phyloP scores from a whole-genome alignment of 371 early-diverging fungal genomes.

The Chytridiales sp. region DNA sequence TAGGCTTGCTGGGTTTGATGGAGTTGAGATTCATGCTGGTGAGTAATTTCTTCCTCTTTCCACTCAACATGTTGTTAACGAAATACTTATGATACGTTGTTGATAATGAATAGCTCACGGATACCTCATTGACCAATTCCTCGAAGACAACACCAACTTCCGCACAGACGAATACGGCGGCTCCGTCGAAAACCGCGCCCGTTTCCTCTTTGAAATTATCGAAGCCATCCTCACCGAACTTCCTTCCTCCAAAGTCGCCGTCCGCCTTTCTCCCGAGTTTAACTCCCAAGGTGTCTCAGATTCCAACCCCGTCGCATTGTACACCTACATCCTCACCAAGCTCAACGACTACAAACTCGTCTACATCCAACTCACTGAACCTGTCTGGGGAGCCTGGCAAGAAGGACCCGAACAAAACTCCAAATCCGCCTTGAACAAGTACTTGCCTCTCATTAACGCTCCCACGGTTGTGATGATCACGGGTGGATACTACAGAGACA shows the following conservation, averaged over 20 bases:
- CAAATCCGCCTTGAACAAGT: slow-evolving; percentile 26
- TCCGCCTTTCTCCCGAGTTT: slow-evolving; percentile 43
- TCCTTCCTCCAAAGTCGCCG: slow-evolving; percentile 34
- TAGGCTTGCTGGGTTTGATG: slow-evolving; percentile 57
- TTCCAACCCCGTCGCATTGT: slow-evolving; percentile 31
- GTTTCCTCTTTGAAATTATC: slow-evolving; percentile 40
- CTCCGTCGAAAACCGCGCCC: slow-evolving; percentile 42
- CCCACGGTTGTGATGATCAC: slow-evolving; percentile 35
- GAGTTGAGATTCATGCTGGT: slow-evolving; percentile 82
- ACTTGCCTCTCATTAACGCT: slow-evolving; percentile 13
- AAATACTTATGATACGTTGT: too few relatives aligned
- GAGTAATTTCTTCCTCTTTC: too few relatives aligned
- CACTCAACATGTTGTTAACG: too few relatives aligned
- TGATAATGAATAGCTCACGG: too few relatives aligned
- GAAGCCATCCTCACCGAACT: slow-evolving; percentile 33
- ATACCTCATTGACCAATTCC: slow-evolving; percentile 49
- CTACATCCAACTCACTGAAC: slow-evolving; percentile 41
- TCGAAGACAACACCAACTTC: slow-evolving; percentile 36
- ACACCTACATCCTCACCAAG: slow-evolving; percentile 29
- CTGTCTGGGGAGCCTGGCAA: slow-evolving; percentile 27
- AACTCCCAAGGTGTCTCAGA: slow-evolving; percentile 27
- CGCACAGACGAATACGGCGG: slow-evolving; percentile 54
- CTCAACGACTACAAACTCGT: slow-evolving; percentile 32
- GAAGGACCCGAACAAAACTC: slow-evolving; percentile 29
- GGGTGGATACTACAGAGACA: slow-evolving; percentile 35